Conservation (phyloP, 345 rosid genomes). For the Leavenworthia alabamica region DNA sequence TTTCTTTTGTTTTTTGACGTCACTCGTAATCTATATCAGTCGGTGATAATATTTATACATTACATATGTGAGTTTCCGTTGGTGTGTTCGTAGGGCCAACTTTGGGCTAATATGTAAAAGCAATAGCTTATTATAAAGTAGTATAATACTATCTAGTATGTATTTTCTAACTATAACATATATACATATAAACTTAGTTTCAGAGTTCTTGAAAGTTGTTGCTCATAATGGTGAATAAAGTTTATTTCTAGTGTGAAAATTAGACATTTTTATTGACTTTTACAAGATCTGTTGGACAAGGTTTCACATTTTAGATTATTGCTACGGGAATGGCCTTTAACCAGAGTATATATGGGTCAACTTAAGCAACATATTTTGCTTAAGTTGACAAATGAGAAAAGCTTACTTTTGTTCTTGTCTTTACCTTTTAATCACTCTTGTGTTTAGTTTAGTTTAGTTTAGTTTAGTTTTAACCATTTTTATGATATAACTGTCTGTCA, state of each 20-base stretch:
- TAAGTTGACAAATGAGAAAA: not conserved
- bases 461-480: not conserved
- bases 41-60: not conserved
- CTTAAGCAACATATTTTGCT: not conserved
- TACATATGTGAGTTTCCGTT: not conserved
- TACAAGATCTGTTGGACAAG: not conserved
- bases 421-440: not conserved
- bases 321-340: not conserved
- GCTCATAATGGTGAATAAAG: not conserved
- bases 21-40: not conserved
- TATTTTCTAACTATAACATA: not conserved
- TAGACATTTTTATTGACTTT: not conserved
- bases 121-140: not conserved
- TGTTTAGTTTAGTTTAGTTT: not conserved
- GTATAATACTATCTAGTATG: not conserved
- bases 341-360: not conserved
- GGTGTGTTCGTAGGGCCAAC: not conserved
- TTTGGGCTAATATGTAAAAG: not conserved
- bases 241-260: not conserved
- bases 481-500: not conserved
- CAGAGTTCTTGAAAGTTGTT: not conserved
- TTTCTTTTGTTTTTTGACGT: not conserved
- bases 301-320: not conserved
- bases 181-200: no score
- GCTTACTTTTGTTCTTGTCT: not conserved